A percentile compares a stretch with the other conserved stretches of the same genome.
Conservation (phyloP, 257 asterid genomes). For the Solanum ossicruentum region DNA sequence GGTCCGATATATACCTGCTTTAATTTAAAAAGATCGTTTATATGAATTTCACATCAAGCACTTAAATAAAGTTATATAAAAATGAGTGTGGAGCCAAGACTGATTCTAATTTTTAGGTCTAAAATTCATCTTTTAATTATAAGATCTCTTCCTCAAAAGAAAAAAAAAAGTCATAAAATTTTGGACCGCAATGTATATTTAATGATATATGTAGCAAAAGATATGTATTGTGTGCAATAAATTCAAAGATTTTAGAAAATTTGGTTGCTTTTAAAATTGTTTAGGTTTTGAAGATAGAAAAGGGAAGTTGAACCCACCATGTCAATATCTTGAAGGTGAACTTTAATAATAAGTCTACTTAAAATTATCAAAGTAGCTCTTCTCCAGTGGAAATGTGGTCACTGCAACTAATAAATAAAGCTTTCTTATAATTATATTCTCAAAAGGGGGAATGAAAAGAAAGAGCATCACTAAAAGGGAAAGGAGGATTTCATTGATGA, state of each 20-base stretch:
- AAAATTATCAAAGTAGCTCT: neutral
- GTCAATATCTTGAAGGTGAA: neutral
- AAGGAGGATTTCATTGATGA: conserved; percentile 28
- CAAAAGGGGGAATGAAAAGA: conserved; percentile 37
- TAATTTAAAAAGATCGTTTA: neutral
- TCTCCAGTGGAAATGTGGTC: conserved; percentile 60
- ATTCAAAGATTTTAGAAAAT: neutral
- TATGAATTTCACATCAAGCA: neutral
- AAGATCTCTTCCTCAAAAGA: neutral
- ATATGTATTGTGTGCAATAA: neutral
- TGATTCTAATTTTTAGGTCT: neutral
- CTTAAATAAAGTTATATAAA: neutral
- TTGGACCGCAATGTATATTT: neutral
- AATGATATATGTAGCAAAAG: neutral
- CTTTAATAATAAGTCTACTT: neutral
- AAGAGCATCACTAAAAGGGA: conserved; percentile 39
- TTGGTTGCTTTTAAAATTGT: neutral
- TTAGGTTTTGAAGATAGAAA: neutral
- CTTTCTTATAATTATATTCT: conserved; percentile 15
- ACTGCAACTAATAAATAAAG: conserved; percentile 27
- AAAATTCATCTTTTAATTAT: neutral
- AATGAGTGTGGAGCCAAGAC: neutral
- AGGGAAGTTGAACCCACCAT: neutral
- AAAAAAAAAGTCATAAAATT: neutral
- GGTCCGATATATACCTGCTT: neutral